Evolutionary conservation across 2,329 filamentous ascomycete species (phyloP), one percentile per base, ranked within the genome.

Genomic region (Scedosporium minutisporum): DNA sequence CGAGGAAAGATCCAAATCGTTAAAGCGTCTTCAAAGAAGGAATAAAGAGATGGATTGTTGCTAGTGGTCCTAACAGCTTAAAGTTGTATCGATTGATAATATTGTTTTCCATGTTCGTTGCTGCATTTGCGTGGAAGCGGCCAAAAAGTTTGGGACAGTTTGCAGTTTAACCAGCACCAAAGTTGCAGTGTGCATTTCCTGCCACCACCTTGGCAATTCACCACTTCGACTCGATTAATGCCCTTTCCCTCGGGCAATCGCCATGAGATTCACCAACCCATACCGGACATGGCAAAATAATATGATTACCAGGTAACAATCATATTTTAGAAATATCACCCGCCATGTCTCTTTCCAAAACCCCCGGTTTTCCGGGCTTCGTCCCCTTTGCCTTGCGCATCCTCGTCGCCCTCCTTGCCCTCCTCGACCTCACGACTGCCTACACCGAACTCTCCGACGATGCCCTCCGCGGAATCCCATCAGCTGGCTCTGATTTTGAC

Each of bases 401-500:
- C 64, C 53, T 65, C 64, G 63, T 62, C 61, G 60, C 65, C 62
- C 61, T 67, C 63, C 65, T 66, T 61, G 41, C 66, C 55, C 58
- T 69, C 55, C 62, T 72, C 33, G 67, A 64, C 51, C 67, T 70
- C 23, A 72, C 72, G 41, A 67, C 69, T 57, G 76, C 74, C 58
- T 80, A 82, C 69, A 75, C 75, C 63, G 74, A 76, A 57, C 80
- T 97, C 63, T 90, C 91, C 42, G 89, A 96, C 75, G 82, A 84
- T 63, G 87, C 89, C 41, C 81, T 97, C 53, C 82, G 80, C 66
- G 79, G 78, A 61, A 82, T 99, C 16, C 90, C 91, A 12, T 83
- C 82, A n/a, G 87, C 87, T 1, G 87, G 85, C 64, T 75, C 80
- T 63, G 89, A 91, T 74, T 93, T 97, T 72, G 85, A 96, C 75